Evolutionary conservation across 495 filamentous ascomycete species (phyloP), one percentile per base, ranked within the genome.

Genomic region (Xanthoparmelia taractica): DNA sequence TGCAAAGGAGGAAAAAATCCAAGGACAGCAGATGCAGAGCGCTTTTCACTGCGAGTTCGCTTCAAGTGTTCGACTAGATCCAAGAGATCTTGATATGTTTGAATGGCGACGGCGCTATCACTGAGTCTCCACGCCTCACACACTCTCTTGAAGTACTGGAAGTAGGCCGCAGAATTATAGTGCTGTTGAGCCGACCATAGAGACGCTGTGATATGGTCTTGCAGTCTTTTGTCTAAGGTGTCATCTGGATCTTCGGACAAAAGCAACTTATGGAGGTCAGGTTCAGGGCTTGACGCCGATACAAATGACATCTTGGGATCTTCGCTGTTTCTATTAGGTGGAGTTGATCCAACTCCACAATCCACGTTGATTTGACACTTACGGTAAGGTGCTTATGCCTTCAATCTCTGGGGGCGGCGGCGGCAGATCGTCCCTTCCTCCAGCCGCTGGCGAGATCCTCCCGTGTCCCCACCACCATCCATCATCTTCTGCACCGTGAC

Each of bases 71-170:
- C 6, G 25, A 50, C 45, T 0, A 60, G 58, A 47, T 60, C n/a
- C 33, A 60, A 17, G 31, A 60, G 50, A 15, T 60, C 58, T 50
- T 47, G 58, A 29, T 60, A 60, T 23, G 58, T 60, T 23, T 60
- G 41, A 8, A 60, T 60, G 31, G 18, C 31, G 37, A 60, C 45
- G 31, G 27, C 8, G 41, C n/a, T 40, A 15, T n/a, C 56, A 31
- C 58, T 60, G 17, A 34, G 41, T 31, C 40, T 60, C 58, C 58
- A 60, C 7, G 43, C 33, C n/a, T 60, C 58, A 23, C 58, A 60
- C 38, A 29, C 41, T 47, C 20, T 18, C 27, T 31, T 47, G 38
- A 60, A 60, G 23, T 60, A 47, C 45, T 25, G 29, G 23, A 60
- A 60, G 31, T 60, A 60, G 58, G 43, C 43, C 6, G 43, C 29